Percentiles rank a stretch among this genome's conserved stretches.
These are phyloP conservation scores for Danielia oregonensis DNA, from an alignment of 805 yeast species.

Conservation along the genomic window DNA sequence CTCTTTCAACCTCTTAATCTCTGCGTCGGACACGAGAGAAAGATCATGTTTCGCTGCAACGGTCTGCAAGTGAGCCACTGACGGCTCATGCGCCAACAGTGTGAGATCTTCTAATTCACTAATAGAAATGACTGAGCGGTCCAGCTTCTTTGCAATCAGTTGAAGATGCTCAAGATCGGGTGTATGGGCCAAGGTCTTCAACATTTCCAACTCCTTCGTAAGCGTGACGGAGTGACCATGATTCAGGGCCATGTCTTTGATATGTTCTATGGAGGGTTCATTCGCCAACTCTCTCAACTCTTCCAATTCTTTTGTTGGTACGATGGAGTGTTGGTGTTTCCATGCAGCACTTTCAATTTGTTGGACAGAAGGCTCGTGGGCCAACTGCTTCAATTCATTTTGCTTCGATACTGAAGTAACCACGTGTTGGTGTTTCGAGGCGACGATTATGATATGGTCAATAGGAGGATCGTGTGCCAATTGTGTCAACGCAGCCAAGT, in stretches of 20 bases:
- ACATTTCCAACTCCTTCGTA: constrained; percentile 4
- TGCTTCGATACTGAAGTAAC: not conserved
- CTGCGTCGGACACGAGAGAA: constrained; percentile 10
- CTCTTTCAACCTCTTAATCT: constrained; percentile 2
- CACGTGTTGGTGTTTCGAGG: not conserved
- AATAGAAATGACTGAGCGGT: constrained; percentile 15
- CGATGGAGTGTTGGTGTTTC: constrained; percentile 1
- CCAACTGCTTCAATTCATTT: constrained; percentile 2
- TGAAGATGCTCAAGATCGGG: constrained; percentile 10
- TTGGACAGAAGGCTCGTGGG: constrained; percentile 11
- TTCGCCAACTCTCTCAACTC: constrained; percentile 5
- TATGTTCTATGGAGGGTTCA: constrained; percentile 7
- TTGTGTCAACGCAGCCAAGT: constrained; percentile 1
- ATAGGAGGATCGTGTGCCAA: constrained; percentile 3
- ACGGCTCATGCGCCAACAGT: constrained; percentile 16
- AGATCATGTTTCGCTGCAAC: constrained; percentile 10
- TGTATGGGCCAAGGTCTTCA: constrained; percentile 7
- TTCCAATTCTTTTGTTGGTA: constrained; percentile 4
- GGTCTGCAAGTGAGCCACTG: constrained; percentile 16
- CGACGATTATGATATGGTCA: constrained; percentile 1
- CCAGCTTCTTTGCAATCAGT: too few relatives aligned
- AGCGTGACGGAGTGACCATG: constrained; percentile 8
- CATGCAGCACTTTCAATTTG: constrained; percentile 6
- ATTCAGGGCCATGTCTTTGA: constrained; percentile 10
- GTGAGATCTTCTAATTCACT: constrained; percentile 14